Base-by-base conservation (phyloP, 768 basidiomycete species). In the Basidioascus undulatus region DNA sequence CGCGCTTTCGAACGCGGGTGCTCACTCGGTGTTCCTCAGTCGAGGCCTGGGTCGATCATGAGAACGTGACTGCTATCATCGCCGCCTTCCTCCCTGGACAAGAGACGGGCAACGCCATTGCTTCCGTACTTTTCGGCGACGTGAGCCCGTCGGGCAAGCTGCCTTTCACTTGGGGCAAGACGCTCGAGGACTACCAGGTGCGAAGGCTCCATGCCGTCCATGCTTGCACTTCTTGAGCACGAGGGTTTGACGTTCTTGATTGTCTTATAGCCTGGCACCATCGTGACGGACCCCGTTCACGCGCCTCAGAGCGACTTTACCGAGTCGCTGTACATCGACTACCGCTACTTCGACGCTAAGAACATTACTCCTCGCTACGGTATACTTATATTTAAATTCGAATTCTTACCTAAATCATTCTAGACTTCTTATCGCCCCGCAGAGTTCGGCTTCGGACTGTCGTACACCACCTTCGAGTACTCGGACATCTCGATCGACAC, bases 121-220 rank as follows among this genome's bases (percentile, higher is more conserved):
- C 53, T 4, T 53, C 55, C 35, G 39, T 57, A 6, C 42, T 56
- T 6, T 55, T 52, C 50, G 72, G 72, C 5, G 67, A 66, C 49
- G 63, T 68, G 5, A 71, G 69, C 47, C 72, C 72, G 0, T 65
- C 63, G 6, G 70, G 65, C 13, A 71, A 71, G 53, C 60, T 72
- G 8, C 60, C 71, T 4, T 42, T 48, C 44, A n/a, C n/a, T n/a
- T n/a, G n/a, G n/a, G n/a, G n/a, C n/a, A n/a, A n/a, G n/a, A n/a
- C n/a, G n/a, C n/a, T n/a, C n/a, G n/a, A n/a, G n/a, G n/a, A n/a
- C n/a, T n/a, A n/a, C n/a, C n/a, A n/a, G n/a, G n/a, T n/a, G n/a
- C n/a, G n/a, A n/a, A n/a, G n/a, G n/a, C n/a, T n/a, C n/a, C n/a
- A n/a, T n/a, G n/a, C n/a, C n/a, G n/a, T n/a, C n/a, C n/a, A n/a